These are phyloP conservation scores for Termitomyces sp. DNA, from an alignment of 768 basidiomycete species.

Conservation along the genomic window DNA sequence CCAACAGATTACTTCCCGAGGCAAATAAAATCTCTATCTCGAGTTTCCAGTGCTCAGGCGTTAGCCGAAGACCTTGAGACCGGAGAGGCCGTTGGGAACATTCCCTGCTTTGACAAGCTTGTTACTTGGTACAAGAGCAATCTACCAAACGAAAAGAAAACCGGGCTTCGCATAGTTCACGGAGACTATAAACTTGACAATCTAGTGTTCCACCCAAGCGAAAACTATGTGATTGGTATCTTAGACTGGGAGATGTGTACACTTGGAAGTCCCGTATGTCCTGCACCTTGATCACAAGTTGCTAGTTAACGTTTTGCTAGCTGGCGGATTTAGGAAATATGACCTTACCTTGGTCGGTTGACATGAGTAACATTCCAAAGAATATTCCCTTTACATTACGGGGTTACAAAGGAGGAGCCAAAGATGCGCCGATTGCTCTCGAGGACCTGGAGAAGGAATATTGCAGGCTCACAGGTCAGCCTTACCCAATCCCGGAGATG, in stretches of 20 bases:
- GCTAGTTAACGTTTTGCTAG: slow-evolving; percentile 22
- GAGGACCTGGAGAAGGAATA: slow-evolving; percentile 81
- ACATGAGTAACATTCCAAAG: slow-evolving; percentile 31
- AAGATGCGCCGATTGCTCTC: slow-evolving; percentile 55
- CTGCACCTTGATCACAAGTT: background rate
- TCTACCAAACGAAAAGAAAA: slow-evolving; percentile 71
- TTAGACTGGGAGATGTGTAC: slow-evolving; percentile 98
- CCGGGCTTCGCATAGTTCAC: slow-evolving; percentile 84
- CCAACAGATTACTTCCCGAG: slow-evolving; percentile 84
- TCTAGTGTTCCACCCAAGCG: slow-evolving; percentile 87
- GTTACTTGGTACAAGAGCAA: slow-evolving; percentile 71
- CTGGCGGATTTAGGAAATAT: slow-evolving; percentile 90
- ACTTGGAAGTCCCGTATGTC: slow-evolving; percentile 78
- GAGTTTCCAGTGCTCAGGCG: slow-evolving; percentile 78
- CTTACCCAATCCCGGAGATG: slow-evolving; percentile 78
- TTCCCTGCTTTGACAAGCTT: slow-evolving; percentile 72
- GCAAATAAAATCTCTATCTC: slow-evolving; percentile 85
- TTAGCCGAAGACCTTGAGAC: slow-evolving; percentile 62
- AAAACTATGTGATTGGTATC: slow-evolving; percentile 91
- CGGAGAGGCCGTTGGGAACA: slow-evolving; percentile 51
- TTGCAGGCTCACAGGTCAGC: slow-evolving; percentile 55
- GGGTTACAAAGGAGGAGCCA: slow-evolving; percentile 59
- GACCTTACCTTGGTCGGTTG: slow-evolving; percentile 76
- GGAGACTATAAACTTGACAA: slow-evolving; percentile 99
- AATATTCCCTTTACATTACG: slow-evolving; percentile 26